phyloP scores from a whole-genome alignment of 495 filamentous ascomycete genomes.

The Cryomyces antarcticus region DNA sequence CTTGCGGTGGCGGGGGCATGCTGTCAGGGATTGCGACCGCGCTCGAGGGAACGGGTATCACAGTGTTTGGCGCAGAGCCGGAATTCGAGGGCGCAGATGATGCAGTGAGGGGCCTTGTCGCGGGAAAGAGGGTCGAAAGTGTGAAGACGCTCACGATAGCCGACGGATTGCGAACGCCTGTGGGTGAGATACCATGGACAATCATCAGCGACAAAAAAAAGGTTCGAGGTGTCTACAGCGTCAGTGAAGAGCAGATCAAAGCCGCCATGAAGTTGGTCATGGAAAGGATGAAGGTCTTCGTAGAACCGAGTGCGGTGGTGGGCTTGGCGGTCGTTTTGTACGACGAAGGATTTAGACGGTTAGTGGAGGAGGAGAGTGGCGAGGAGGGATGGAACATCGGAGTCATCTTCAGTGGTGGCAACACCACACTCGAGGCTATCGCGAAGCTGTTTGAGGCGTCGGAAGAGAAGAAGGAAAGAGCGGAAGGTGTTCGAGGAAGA shows the following conservation, averaged over 20 bases:
- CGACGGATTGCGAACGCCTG: conserved; percentile 72
- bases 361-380: conserved; percentile 51
- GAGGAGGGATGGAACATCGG: conserved; percentile 71
- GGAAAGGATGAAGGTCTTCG: conserved; percentile 79
- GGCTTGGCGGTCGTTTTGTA: conserved; percentile 65
- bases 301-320: conserved; percentile 82
- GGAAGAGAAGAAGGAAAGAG: conserved; percentile 14
- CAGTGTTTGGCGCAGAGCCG: conserved; percentile 84
- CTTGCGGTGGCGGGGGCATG: conserved; percentile 77
- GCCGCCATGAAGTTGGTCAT: conserved; percentile 54
- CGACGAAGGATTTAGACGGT: conserved; percentile 58
- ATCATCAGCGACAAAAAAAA: conserved; percentile 56
- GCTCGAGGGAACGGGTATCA: conserved; percentile 40
- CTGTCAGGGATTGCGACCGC: conserved; percentile 65
- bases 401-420: conserved; percentile 74
- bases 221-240: conserved; percentile 53
- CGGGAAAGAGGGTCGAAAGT: conserved; percentile 34
- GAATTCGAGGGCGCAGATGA: conserved; percentile 73
- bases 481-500: conserved; percentile 17
- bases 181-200: conserved; percentile 59
- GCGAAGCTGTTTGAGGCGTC: conserved; percentile 34
- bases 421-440: conserved; percentile 68
- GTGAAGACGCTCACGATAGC: conserved; percentile 71
- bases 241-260: conserved; percentile 68
- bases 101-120: conserved; percentile 41